Base-by-base conservation (phyloP, 2,329 filamentous ascomycete genomes). In the Xylaria sp. region DNA sequence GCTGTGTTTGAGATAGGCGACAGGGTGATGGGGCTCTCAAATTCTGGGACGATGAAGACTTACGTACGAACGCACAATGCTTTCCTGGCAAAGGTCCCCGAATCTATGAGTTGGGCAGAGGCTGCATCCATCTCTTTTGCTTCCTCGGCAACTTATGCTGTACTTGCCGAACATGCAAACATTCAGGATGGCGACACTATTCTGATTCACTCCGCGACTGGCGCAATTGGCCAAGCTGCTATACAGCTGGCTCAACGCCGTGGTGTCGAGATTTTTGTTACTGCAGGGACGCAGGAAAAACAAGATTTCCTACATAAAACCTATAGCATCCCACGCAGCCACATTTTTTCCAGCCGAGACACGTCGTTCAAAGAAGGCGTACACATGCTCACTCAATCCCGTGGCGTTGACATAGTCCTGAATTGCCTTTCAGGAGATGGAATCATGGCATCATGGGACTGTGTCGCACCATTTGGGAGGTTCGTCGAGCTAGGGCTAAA, bases 381-480 rank as follows among this genome's bases (percentile, higher is more conserved):
- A 17, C 60, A 23, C 17, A 62, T 48, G 6, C n/a, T 63, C 6
- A 74, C 71, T 1, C 17, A 42, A 4, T 69, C 67, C 0, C 40
- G 61, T 5, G 73, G 73, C 2, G 68, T 74, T 20, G 72, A 75
- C 15, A 48, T 73, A 4, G 67, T 75, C 13, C 36, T 72, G 9
- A 74, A 72, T 3, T 69, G 59, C 28, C 67, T 69, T 26, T 60
- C 67, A 3, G 63, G 67, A 9, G 67, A 66, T 42, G 54, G 66
- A 2, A 54, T 78, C 1, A 59, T 67, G 28, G 72, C 75, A 2
- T 75, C 79, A 0, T 78, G 75, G 75, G 66, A 74, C 17, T 78
- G 76, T 57, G 66, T 81, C 17, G 76, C 79, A n/a, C 73, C 72
- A n/a, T 66, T 66, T 64, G 78, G 73, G 17, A 66, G 66, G 0